Evolutionary conservation across 208 protist genomes (phyloP).

Genomic region (Herpetomonas muscarum): DNA sequence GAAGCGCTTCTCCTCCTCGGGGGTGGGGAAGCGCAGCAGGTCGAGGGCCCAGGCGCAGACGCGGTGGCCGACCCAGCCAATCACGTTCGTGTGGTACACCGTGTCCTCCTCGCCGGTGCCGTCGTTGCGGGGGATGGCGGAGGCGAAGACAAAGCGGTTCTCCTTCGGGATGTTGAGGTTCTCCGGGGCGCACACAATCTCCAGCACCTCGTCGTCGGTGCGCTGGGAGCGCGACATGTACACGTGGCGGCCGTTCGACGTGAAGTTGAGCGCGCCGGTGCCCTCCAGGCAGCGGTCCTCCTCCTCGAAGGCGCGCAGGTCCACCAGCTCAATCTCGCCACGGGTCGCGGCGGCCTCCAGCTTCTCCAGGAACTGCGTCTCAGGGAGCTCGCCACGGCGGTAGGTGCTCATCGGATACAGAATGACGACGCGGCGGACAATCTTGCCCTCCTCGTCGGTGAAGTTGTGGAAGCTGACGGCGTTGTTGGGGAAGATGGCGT

Average conservation of each 20-base stretch:
- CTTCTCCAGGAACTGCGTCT: slow-evolving; percentile 46
- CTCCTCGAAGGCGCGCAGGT: slow-evolving; percentile 61
- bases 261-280: slow-evolving; percentile 64
- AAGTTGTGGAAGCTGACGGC: slow-evolving; percentile 79
- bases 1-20: slow-evolving; percentile 51
- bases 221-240: slow-evolving; percentile 80
- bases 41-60: slow-evolving; percentile 75
- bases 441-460: slow-evolving; percentile 47
- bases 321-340: slow-evolving; percentile 53
- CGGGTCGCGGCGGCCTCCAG: slow-evolving; percentile 27
- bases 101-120: slow-evolving; percentile 24
- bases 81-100: slow-evolving; percentile 73
- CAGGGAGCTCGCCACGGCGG: slow-evolving; percentile 58
- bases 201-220: slow-evolving; percentile 59
- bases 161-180: slow-evolving; percentile 75
- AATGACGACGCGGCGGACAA: slow-evolving; percentile 60
- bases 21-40: slow-evolving; percentile 43
- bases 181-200: slow-evolving; percentile 53
- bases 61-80: slow-evolving; percentile 76
- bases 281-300: slow-evolving; percentile 55
- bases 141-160: slow-evolving; percentile 66
- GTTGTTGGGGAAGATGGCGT: slow-evolving; percentile 64
- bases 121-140: slow-evolving; percentile 25
- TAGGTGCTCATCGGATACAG: slow-evolving; percentile 78
- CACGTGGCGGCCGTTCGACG: slow-evolving; percentile 56